These are phyloP conservation scores for Ceratobasidium sp. DNA, from an alignment of 1,284 basidiomycete genomes.

Conservation along the genomic window DNA sequence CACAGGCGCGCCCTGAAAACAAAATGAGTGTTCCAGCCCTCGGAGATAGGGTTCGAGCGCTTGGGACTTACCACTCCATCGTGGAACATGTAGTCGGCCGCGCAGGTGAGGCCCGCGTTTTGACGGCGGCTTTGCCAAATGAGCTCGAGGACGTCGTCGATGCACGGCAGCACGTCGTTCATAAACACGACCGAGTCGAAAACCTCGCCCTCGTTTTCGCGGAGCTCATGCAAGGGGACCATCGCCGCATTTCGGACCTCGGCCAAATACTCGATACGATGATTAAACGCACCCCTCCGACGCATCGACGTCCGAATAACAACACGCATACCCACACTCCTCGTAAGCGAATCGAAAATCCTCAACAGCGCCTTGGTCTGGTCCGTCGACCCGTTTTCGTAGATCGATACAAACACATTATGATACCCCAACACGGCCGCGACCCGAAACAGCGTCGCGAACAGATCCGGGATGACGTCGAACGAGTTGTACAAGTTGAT, in stretches of 20 bases:
- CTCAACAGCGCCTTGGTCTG: conserved; percentile 95
- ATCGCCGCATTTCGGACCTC: conserved; percentile 97
- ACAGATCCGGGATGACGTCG: conserved; percentile 95
- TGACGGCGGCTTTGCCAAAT: conserved; percentile 93
- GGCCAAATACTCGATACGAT: conserved; percentile 97
- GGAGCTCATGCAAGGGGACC: conserved; percentile 90
- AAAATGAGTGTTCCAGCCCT: conserved; percentile 28
- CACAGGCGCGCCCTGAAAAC: conserved; percentile 77
- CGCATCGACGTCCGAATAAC: conserved; percentile 92
- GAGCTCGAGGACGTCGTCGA: conserved; percentile 94
- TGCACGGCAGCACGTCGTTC: conserved; percentile 97
- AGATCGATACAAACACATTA: conserved; percentile 96
- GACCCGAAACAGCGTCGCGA: conserved; percentile 94
- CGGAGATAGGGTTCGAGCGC: conserved; percentile 1
- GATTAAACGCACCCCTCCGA: conserved; percentile 94
- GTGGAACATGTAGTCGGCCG: conserved; percentile 98
- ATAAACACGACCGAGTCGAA: conserved; percentile 97
- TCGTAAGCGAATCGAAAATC: conserved; percentile 91
- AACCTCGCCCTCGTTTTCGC: conserved; percentile 89
- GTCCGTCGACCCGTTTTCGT: conserved; percentile 96
- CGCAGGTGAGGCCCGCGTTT: conserved; percentile 96
- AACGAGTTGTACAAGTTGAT: conserved; percentile 99
- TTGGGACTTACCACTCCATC: conserved; percentile 79
- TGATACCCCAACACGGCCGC: conserved; percentile 92
- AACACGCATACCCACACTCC: conserved; percentile 89